These are phyloP conservation scores for Dactylellina haptotyla DNA, from an alignment of 2,329 filamentous ascomycete genomes.

Conservation along the genomic window DNA sequence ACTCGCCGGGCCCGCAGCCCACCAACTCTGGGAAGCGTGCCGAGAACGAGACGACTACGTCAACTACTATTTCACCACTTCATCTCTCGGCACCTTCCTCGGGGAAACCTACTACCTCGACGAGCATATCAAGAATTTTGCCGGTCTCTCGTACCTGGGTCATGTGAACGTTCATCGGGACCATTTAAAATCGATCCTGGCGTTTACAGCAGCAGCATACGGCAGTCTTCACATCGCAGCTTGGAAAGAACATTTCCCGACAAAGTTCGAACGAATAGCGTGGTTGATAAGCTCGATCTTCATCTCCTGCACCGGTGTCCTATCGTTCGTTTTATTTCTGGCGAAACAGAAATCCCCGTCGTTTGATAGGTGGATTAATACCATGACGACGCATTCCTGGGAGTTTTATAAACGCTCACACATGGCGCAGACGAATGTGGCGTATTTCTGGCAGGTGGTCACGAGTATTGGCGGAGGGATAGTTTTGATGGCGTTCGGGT, in stretches of 20 bases:
- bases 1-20: conserved; percentile 27
- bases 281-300: conserved; percentile 56
- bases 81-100: conserved; percentile 33
- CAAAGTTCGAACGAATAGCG: conserved; percentile 54
- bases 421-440: conserved; percentile 17
- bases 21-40: conserved; percentile 31
- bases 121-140: conserved; percentile 34
- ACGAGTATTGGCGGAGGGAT: conserved; percentile 6
- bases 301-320: conserved; percentile 46
- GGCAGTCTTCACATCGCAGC: conserved; percentile 58
- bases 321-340: conserved; percentile 26
- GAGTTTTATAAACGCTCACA: conserved; percentile 31
- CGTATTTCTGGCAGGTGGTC: conserved; percentile 34
- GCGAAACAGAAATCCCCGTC: conserved; percentile 33
- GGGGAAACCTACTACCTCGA: conserved; percentile 45
- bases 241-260: conserved; percentile 58
- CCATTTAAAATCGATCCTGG: conserved; percentile 35
- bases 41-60: conserved; percentile 23
- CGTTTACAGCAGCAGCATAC: conserved; percentile 55
- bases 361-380: conserved; percentile 34
- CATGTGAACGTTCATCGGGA: conserved; percentile 44
- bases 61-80: conserved; percentile 45
- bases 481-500: conserved; percentile 21
- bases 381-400: conserved; percentile 20
- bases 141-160: conserved; percentile 32